These are phyloP conservation scores for Monosporascus sp. DNA, from an alignment of 2,329 filamentous ascomycete species.

Conservation along the genomic window DNA sequence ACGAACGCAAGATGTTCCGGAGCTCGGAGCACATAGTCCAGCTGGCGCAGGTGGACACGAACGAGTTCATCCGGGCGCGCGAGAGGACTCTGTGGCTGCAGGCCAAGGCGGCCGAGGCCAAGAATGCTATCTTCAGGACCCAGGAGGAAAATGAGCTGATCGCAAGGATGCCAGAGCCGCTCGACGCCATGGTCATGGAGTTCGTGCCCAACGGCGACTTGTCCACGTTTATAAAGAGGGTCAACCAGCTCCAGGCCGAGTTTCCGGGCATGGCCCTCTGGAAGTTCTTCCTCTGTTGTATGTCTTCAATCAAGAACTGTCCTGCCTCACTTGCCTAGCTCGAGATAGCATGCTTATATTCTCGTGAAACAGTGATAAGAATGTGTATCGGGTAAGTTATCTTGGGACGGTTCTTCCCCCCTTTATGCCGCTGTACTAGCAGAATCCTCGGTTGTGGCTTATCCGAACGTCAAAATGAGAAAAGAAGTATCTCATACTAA, in stretches of 20 bases:
- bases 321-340: background rate
- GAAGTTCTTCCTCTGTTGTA: slow-evolving; percentile 14
- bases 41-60: background rate
- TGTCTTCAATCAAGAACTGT: background rate
- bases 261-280: slow-evolving; percentile 11
- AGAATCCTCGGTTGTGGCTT: background rate
- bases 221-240: slow-evolving; percentile 1
- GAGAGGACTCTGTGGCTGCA: too few relatives aligned
- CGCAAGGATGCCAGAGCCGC: background rate
- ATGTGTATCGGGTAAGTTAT: slow-evolving; percentile 10
- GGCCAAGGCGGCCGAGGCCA: background rate
- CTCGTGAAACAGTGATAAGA: slow-evolving; percentile 6
- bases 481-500: background rate
- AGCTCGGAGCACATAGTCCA: background rate
- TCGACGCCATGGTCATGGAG: slow-evolving; percentile 8
- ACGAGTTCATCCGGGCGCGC: background rate
- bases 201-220: slow-evolving; percentile 13
- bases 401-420: background rate
- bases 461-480: background rate
- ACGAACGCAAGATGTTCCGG: background rate
- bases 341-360: background rate
- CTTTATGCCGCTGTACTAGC: background rate
- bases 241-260: background rate
- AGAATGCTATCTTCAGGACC: slow-evolving; percentile 1
- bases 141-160: background rate